phyloP scores from a whole-genome alignment of 2,329 filamentous ascomycete genomes.

The Fusarium protoensiforme region DNA sequence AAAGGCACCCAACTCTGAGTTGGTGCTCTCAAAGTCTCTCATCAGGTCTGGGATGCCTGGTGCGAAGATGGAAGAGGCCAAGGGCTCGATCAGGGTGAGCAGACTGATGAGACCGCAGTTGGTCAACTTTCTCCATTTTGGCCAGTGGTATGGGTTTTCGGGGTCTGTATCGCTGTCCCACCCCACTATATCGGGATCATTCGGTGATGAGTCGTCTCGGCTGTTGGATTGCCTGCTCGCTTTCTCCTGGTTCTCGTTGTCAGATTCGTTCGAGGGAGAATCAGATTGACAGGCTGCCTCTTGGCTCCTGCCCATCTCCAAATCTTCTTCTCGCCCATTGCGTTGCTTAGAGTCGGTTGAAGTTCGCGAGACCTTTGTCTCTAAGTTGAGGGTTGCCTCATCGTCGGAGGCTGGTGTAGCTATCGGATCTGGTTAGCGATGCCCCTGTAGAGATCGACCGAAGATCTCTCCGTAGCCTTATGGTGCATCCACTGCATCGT shows the following conservation, averaged over 20 bases:
- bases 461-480: neutral
- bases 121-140: conserved; percentile 54
- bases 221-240: neutral
- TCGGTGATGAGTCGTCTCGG: neutral
- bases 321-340: neutral
- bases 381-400: neutral
- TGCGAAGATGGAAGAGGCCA: conserved; percentile 66
- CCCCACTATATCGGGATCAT: conserved; percentile 57
- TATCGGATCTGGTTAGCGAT: neutral
- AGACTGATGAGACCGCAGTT: conserved; percentile 44
- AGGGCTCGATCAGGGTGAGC: conserved; percentile 55
- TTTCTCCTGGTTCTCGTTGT: neutral
- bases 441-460: neutral
- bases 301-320: neutral
- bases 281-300: neutral
- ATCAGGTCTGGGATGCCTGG: conserved; percentile 70
- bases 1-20: conserved; percentile 42
- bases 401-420: neutral
- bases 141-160: conserved; percentile 75
- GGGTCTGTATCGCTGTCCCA: conserved; percentile 68
- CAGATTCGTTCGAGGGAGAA: neutral
- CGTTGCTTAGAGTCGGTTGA: neutral
- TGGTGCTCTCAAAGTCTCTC: conserved; percentile 58
- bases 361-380: neutral
- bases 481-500: neutral